Evolutionary conservation across 225 moss, liverwort and hornwort species (phyloP).

Genomic region (Anthoceros angustus): DNA sequence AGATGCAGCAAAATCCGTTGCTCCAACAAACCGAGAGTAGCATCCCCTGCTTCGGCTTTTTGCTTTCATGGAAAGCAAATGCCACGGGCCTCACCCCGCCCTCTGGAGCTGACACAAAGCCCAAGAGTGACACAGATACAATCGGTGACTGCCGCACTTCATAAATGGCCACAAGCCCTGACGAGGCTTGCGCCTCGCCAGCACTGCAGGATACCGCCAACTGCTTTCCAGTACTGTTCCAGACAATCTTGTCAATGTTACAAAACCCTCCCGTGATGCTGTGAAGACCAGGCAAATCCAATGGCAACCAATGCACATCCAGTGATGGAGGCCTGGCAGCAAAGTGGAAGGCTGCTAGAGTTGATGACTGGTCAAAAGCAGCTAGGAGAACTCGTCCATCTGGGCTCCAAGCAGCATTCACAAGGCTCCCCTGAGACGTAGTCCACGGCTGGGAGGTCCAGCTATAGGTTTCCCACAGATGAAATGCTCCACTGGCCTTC

Average conservation of each 20-base stretch:
- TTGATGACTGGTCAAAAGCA: slow-evolving; percentile 68
- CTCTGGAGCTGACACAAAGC: slow-evolving; percentile 83
- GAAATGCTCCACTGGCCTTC: slow-evolving; percentile 71
- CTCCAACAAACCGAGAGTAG: slow-evolving; percentile 99
- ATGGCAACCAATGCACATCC: slow-evolving; percentile 86
- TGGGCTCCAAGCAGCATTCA: slow-evolving; percentile 94
- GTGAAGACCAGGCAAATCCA: slow-evolving; percentile 74
- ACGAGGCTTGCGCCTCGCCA: slow-evolving; percentile 34
- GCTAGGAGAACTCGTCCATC: slow-evolving; percentile 74
- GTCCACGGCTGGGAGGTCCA: slow-evolving; percentile 98
- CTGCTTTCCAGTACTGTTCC: slow-evolving; percentile 93
- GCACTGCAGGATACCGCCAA: slow-evolving; percentile 64
- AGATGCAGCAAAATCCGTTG: slow-evolving; percentile 74
- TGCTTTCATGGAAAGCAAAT: slow-evolving; percentile 52
- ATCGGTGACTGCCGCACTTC: slow-evolving; percentile 71
- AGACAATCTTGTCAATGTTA: slow-evolving; percentile 74
- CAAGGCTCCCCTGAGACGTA: slow-evolving; percentile 63
- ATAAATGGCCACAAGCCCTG: slow-evolving; percentile 72
- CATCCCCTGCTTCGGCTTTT: slow-evolving; percentile 87
- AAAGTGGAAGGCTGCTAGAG: slow-evolving; percentile 75
- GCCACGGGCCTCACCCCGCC: slow-evolving; percentile 62
- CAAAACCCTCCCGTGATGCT: slow-evolving; percentile 69
- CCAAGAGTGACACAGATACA: slow-evolving; percentile 70
- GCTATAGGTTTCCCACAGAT: slow-evolving; percentile 86
- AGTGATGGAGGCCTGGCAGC: slow-evolving; percentile 84